These are phyloP conservation scores for Eucommia ulmoides DNA, from an alignment of 257 asterid species.

Conservation along the genomic window DNA sequence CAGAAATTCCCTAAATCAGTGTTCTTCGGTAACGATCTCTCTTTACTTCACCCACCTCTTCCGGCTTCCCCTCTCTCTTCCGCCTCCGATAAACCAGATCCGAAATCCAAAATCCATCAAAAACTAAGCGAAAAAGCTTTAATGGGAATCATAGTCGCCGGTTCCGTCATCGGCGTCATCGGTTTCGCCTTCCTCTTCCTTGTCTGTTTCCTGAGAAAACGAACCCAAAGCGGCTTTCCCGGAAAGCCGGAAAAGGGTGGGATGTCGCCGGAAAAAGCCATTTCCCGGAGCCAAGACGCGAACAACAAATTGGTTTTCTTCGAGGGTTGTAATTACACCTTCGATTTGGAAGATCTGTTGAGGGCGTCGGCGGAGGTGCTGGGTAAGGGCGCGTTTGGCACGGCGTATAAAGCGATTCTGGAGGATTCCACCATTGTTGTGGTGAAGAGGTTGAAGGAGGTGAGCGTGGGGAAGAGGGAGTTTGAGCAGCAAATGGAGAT, in stretches of 20 bases:
- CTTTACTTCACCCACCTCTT: slow-evolving; percentile 25
- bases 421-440: slow-evolving; percentile 82
- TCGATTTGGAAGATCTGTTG: slow-evolving; percentile 85
- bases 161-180: slow-evolving; percentile 51
- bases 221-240: slow-evolving; percentile 32
- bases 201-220: slow-evolving; percentile 42
- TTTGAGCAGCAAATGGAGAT: slow-evolving; percentile 82
- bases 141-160: slow-evolving; percentile 60
- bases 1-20: slow-evolving; percentile 61
- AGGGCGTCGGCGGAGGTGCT: slow-evolving; percentile 95
- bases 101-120: slow-evolving; percentile 27
- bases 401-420: slow-evolving; percentile 69
- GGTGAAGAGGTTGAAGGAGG: slow-evolving; percentile 90
- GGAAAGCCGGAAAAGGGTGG: slow-evolving; percentile 61
- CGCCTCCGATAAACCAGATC: slow-evolving; percentile 30
- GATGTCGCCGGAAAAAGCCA: slow-evolving; percentile 70
- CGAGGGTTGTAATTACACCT: slow-evolving; percentile 78
- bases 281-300: slow-evolving; percentile 59
- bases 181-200: slow-evolving; percentile 56
- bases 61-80: slow-evolving; percentile 30
- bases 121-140: slow-evolving; percentile 59
- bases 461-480: slow-evolving; percentile 71
- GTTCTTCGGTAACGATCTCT: slow-evolving; percentile 47
- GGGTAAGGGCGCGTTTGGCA: slow-evolving; percentile 89
- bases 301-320: slow-evolving; percentile 69